Evolutionary conservation across 1,284 basidiomycete genomes (phyloP), one percentile per base, ranked within the genome.

Genomic region (Ganoderma leucocontextum): DNA sequence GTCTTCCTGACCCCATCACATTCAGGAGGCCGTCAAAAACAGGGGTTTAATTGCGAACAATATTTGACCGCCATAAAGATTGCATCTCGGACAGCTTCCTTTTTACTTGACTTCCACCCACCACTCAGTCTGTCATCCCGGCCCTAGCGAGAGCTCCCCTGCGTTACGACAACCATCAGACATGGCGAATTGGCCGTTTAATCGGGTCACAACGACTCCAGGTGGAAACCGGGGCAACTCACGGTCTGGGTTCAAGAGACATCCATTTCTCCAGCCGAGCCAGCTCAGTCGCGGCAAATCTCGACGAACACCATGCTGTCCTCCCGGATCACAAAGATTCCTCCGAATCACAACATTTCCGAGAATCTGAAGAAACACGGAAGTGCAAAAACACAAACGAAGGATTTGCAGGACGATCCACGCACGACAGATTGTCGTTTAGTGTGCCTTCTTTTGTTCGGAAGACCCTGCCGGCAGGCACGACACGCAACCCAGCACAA

Each of bases 241-340:
- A 5, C 12, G 52, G 29, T 53, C 52, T 29, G 52, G 52, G 25
- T 33, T 33, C 39, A 39, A 15, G 12, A 15, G 10, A 25, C 47
- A 49, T 49, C 7, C 47, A n/a, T 55, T 55, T 33, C 52, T 55
- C 52, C 52, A 55, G 9, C 47, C 47, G 47, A 49, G 7, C 47
- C n/a, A 22, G 22, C 47, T 6, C 22, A 29, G 47, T 2, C 47
- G 47, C 44, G 44, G n/a, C n/a, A 22, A n/a, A 22, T 47, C 44
- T 47, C 19, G 44, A 47, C 44, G 19, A 22, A 22, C 22, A 49
- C 47, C 47, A 25, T 8, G 47, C 47, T 12, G 47, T 7, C 22
- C 47, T 49, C 47, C 10, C 47, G 47, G n/a, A 49, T n/a, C 47
- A 49, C 47, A 22, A 49, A 49, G 25, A 35, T 55, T 35, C 52